Evolutionary conservation across 2,329 filamentous ascomycete genomes (phyloP).

Genomic region (Xylariaceae sp.): DNA sequence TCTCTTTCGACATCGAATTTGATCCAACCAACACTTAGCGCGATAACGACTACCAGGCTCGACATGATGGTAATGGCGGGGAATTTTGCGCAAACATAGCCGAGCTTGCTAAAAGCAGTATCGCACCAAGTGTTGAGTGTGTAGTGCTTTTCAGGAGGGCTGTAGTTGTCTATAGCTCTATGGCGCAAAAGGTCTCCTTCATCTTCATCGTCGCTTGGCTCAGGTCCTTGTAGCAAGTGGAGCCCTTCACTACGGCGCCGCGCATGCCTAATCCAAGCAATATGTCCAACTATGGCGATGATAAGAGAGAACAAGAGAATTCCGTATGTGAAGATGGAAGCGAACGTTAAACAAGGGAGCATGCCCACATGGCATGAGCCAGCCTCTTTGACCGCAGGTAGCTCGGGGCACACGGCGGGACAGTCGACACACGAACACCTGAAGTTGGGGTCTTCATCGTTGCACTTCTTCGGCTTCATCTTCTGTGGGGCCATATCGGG

Average conservation of each 20-base stretch:
- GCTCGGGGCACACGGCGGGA: conserved; percentile 73
- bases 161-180: conserved; percentile 60
- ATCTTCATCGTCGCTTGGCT: conserved; percentile 87
- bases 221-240: conserved; percentile 79
- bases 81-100: conserved; percentile 75
- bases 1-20: conserved; percentile 86
- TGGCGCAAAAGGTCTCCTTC: conserved; percentile 80
- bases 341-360: conserved; percentile 91
- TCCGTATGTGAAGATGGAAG: conserved; percentile 81
- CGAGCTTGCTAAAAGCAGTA: conserved; percentile 72
- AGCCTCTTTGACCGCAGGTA: conserved; percentile 68
- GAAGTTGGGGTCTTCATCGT: conserved; percentile 79
- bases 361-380: conserved; percentile 77
- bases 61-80: conserved; percentile 75
- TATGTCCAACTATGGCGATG: conserved; percentile 65
- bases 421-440: conserved; percentile 94
- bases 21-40: conserved; percentile 84
- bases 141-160: conserved; percentile 75
- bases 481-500: conserved; percentile 67
- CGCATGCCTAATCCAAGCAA: conserved; percentile 69
- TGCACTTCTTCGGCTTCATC: conserved; percentile 78
- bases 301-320: conserved; percentile 66
- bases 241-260: conserved; percentile 74
- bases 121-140: conserved; percentile 80
- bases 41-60: conserved; percentile 68